Conservation (phyloP, 805 yeast genomes). For the Grigorovia yakushimaensis region DNA sequence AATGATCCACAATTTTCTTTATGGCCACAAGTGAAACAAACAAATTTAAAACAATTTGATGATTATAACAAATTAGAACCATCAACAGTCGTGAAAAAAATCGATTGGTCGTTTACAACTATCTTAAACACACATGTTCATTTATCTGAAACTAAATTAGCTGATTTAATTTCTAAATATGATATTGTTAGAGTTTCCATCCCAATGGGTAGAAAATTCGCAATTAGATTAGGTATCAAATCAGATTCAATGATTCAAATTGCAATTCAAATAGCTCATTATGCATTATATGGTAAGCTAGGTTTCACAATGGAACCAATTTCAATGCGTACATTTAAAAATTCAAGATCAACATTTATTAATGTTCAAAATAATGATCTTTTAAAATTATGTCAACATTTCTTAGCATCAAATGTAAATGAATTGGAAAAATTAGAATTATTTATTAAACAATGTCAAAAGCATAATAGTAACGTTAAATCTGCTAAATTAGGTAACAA, state of each 20-base stretch:
- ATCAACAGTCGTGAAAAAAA: constrained; percentile 15
- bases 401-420: constrained; percentile 41
- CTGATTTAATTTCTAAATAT: constrained; percentile 71
- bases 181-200: constrained; percentile 70
- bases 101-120: constrained; percentile 31
- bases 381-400: constrained; percentile 46
- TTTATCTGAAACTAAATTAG: constrained; percentile 79
- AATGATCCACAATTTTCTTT: constrained; percentile 34
- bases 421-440: constrained; percentile 35
- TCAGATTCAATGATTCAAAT: constrained; percentile 88
- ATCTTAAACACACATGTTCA: constrained; percentile 41
- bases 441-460: constrained; percentile 42
- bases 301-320: constrained; percentile 89
- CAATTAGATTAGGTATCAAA: constrained; percentile 68
- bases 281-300: constrained; percentile 81
- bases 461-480: constrained; percentile 40
- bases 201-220: constrained; percentile 68
- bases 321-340: constrained; percentile 57
- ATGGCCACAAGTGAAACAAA: constrained; percentile 22
- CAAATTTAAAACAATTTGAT: constrained; percentile 5
- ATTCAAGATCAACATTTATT: constrained; percentile 61
- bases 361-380: constrained; percentile 51
- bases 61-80: constrained; percentile 8
- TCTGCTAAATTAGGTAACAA: constrained; percentile 54
- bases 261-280: constrained; percentile 84